A percentile compares a stretch with the other conserved stretches of the same genome.
Conservation (phyloP, 768 basidiomycete genomes). For the Fomitopsis pulvina region DNA sequence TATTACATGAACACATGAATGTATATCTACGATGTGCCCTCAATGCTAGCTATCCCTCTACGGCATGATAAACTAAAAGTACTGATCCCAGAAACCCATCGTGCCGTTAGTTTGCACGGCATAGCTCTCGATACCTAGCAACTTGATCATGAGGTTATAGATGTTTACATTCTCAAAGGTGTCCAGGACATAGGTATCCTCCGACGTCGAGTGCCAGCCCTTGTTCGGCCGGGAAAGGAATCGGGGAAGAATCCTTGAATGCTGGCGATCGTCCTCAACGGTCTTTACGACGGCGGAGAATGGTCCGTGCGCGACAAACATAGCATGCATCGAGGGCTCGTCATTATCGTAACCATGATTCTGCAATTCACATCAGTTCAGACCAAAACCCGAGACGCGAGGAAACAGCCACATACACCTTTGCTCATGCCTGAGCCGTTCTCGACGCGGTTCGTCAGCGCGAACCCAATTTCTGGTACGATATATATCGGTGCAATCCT, state of each 20-base stretch:
- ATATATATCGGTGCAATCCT: slow-evolving; percentile 89
- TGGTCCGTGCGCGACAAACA: slow-evolving; percentile 90
- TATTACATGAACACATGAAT: background rate
- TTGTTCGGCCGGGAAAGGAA: slow-evolving; percentile 29
- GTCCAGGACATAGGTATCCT: slow-evolving; percentile 67
- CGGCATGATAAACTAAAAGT: too few relatives aligned
- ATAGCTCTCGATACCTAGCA: slow-evolving; percentile 54
- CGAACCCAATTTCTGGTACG: slow-evolving; percentile 76
- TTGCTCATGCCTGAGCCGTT: slow-evolving; percentile 59
- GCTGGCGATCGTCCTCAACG: slow-evolving; percentile 30
- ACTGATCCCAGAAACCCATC: slow-evolving; percentile 75
- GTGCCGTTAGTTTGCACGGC: slow-evolving; percentile 73
- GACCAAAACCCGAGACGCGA: background rate
- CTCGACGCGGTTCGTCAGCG: slow-evolving; percentile 60
- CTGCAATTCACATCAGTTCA: slow-evolving; percentile 27
- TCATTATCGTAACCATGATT: slow-evolving; percentile 90
- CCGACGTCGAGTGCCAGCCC: slow-evolving; percentile 62
- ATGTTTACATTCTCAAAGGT: slow-evolving; percentile 84
- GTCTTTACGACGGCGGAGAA: slow-evolving; percentile 68
- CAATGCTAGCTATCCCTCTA: too few relatives aligned
- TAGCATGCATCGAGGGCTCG: slow-evolving; percentile 73
- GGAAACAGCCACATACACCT: slow-evolving; percentile 54
- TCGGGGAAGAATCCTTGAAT: slow-evolving; percentile 11
- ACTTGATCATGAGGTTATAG: slow-evolving; percentile 73
- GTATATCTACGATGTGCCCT: background rate